A percentile compares a stretch with the other conserved stretches of the same genome.
Conservation (phyloP, 257 asterid genomes). For the Rehmannia glutinosa region DNA sequence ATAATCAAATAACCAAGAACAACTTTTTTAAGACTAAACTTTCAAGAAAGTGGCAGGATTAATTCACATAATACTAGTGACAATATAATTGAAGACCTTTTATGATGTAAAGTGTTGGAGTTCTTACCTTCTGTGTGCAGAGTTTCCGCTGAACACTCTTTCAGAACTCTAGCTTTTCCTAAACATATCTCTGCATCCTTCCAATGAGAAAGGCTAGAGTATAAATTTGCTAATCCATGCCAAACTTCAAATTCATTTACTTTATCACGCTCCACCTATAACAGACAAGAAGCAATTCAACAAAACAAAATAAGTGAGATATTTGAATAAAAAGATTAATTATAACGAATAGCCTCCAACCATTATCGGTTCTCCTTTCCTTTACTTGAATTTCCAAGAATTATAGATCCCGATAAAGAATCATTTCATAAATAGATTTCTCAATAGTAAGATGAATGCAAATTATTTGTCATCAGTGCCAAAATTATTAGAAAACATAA, state of each 20-base stretch:
- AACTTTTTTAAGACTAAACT: too few relatives aligned
- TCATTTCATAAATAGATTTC: too few relatives aligned
- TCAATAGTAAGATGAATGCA: not conserved
- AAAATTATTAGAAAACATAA: not conserved
- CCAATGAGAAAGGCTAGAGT: slow-evolving; percentile 89
- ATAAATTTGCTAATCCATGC: slow-evolving; percentile 89
- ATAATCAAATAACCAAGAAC: too few relatives aligned
- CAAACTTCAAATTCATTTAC: slow-evolving; percentile 89
- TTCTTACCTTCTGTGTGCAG: slow-evolving; percentile 77
- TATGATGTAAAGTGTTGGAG: too few relatives aligned
- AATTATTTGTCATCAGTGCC: not conserved
- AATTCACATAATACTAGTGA: too few relatives aligned
- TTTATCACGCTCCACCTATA: slow-evolving; percentile 66
- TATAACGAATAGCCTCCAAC: too few relatives aligned
- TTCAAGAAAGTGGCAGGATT: not conserved
- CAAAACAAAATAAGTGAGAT: too few relatives aligned
- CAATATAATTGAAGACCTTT: too few relatives aligned
- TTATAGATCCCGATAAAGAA: too few relatives aligned
- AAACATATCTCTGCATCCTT: slow-evolving; percentile 92
- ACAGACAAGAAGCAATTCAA: slow-evolving; percentile 11
- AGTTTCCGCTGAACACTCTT: slow-evolving; percentile 75
- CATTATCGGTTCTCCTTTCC: too few relatives aligned
- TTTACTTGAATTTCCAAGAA: too few relatives aligned
- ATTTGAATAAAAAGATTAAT: too few relatives aligned
- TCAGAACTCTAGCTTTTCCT: slow-evolving; percentile 71